Conservation (phyloP, 2,329 filamentous ascomycete species). For the Aspergillus luchuensis region DNA sequence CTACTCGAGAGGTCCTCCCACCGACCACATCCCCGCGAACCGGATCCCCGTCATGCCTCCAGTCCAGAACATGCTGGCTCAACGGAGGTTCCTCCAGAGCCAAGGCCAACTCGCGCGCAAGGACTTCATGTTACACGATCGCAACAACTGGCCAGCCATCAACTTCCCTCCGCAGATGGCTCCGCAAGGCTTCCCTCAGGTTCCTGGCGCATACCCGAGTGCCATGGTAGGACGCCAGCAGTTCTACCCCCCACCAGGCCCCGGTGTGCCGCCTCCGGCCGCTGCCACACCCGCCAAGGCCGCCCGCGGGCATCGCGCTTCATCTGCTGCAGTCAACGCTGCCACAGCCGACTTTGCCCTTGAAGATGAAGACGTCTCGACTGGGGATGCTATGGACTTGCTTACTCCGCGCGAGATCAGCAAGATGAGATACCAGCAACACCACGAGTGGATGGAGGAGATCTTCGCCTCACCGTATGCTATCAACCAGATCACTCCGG, state of each 20-base stretch:
- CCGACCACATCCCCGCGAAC: constrained; percentile 70
- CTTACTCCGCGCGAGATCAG: constrained; percentile 89
- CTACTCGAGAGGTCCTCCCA: constrained; percentile 75
- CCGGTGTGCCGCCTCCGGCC: constrained; percentile 30
- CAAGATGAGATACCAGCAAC: constrained; percentile 81
- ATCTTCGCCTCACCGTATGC: constrained; percentile 88
- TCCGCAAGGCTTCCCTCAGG: constrained; percentile 56
- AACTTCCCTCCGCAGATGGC: constrained; percentile 62
- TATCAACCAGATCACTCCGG: constrained; percentile 79
- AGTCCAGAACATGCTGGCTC: constrained; percentile 44
- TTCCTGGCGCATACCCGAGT: constrained; percentile 46
- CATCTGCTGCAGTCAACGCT: constrained; percentile 39
- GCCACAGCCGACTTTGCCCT: constrained; percentile 54
- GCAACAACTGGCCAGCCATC: constrained; percentile 85
- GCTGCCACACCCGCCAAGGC: constrained; percentile 33
- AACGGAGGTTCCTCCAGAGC: constrained; percentile 63
- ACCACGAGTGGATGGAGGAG: constrained; percentile 99
- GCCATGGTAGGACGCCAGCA: constrained; percentile 41
- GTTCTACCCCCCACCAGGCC: constrained; percentile 36
- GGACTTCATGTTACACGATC: constrained; percentile 91
- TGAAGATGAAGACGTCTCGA: constrained; percentile 85
- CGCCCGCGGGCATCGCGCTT: constrained; percentile 48
- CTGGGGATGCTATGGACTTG: constrained; percentile 87
- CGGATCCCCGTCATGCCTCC: constrained; percentile 52
- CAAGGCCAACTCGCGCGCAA: constrained; percentile 84